Evolutionary conservation across 2,329 filamentous ascomycete species (phyloP), one percentile per base, ranked within the genome.

Genomic region (Fusarium penzigii): DNA sequence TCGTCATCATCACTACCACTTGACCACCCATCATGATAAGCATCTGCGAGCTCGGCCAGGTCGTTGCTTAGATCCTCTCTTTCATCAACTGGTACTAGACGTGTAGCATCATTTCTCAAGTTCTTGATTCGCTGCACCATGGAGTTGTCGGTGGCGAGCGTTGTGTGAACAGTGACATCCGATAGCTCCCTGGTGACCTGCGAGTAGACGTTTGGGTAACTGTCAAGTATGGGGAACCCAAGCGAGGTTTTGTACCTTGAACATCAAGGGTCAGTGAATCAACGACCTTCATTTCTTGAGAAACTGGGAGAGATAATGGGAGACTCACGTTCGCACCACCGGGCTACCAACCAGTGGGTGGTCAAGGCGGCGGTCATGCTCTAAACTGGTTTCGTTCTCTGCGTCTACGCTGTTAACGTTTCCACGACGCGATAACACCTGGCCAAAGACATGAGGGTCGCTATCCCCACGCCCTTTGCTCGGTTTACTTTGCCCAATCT

Each of bases 1-100:
- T 90, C 85, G 17, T 84, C 86, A 9, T 85, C 80, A 61, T 90
- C 88, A 52, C 84, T 87, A 20, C 86, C 90, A 64, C 88, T 91
- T 12, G 85, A 86, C 89, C 90, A 96, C 2, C 91, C 91, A 55
- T 94, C 90, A 61, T 90, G 86, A 69, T 97, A 97, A 53, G 89
- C 89, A 65, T 96, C 92, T 2, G 88, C 87, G 64, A 97, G 86
- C 53, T 89, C 87, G 20, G 88, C 85, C 39, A 99, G 77, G 12
- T 88, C 86, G 66, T 96, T 94, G 42, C 85, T 83, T n/a, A 97
- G 77, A 3, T 79, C 78, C 72, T 99, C 94, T 40, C 93, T 82
- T 65, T 97, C 92, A 53, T 95, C 90, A 3, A 93, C 63, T 0
- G 79, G 77, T 14, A 92, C 78, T 11, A 83, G 78, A 55, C 86